Base-by-base conservation (phyloP, 192 early-diverging fungal species). In the Dissophora ornata region DNA sequence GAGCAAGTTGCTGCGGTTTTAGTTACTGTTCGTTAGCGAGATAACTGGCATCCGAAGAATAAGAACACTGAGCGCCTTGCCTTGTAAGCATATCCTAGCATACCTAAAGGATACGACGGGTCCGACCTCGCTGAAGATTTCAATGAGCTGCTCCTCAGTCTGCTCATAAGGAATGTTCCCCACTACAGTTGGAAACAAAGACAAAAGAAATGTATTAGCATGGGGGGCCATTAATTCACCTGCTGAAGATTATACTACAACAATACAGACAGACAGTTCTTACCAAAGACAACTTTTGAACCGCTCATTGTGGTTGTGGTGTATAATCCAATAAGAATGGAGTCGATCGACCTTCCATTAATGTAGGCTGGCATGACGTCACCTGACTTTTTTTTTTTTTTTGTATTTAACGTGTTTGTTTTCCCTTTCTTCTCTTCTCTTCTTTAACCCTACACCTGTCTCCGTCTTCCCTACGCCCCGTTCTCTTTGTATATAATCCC, bases 71-170 rank as follows among this genome's bases (percentile, higher is more conserved):
- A n/a, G n/a, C n/a, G n/a, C n/a, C n/a, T n/a, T n/a, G 36, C 36
- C 36, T 12, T 38, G 5, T 38, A 9, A 5, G 36, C 36, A 38
- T 38, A 38, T 5, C 12, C 36, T 10, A 26, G 0, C 47, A 32
- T 71, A 88, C 83, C 89, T 83, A 71, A 94, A 92, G 19, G 86
- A 87, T 7, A 86, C 83, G 10, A 94, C 93, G 19, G 95, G 93
- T 18, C 97, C 97, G 11, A 94, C 97, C 66, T 94, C 91, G 59
- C 91, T 92, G 57, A 99, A 97, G 38, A 98, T 92, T 48, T 95
- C 93, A 44, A 89, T 89, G 48, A 99, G 81, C 66, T 97, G 95
- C 57, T 95, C 92, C 80, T 99, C 97, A 5, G 96, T 94, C 30
- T 92, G 84, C 54, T 95, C 96, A 77, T 94, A 94, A 0, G 90